A percentile compares a stretch with the other conserved stretches of the same genome.
These are phyloP conservation scores for Cucumis melo DNA, from an alignment of 306 rosid species.

Conservation along the genomic window DNA sequence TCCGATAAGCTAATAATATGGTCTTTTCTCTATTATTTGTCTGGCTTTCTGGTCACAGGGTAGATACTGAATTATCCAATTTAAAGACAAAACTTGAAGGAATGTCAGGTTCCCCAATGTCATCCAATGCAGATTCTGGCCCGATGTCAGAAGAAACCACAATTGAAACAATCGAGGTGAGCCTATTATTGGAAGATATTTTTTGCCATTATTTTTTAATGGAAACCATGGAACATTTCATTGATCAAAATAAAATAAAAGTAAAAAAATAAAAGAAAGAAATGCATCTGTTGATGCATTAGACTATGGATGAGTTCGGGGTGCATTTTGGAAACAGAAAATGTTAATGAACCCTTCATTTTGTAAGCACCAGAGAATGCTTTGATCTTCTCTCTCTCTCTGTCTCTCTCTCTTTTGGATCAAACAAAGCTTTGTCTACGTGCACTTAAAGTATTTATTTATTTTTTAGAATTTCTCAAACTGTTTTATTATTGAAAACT, in stretches of 20 bases:
- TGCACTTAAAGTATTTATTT: background rate
- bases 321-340: background rate
- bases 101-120: slow-evolving; percentile 31
- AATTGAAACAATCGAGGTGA: slow-evolving; percentile 59
- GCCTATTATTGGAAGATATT: slow-evolving; percentile 1
- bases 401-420: too few relatives aligned
- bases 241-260: background rate
- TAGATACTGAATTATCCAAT: slow-evolving; percentile 54
- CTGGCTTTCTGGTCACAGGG: slow-evolving; percentile 41
- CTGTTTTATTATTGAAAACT: background rate
- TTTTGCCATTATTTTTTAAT: background rate
- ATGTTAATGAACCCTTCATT: background rate
- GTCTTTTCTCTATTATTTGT: slow-evolving; percentile 8
- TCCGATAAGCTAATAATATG: background rate
- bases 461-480: background rate
- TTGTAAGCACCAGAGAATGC: background rate
- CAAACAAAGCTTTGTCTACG: background rate
- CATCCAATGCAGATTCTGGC: slow-evolving; percentile 32
- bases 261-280: background rate
- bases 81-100: slow-evolving; percentile 61
- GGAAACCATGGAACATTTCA: background rate
- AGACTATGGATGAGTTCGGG: background rate
- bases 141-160: slow-evolving; percentile 42
- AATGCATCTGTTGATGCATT: background rate
- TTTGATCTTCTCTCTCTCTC: too few relatives aligned